Evolutionary conservation across 139 green algal species (phyloP), one percentile per base, ranked within the genome.

Genomic region (Microglena sp.): DNA sequence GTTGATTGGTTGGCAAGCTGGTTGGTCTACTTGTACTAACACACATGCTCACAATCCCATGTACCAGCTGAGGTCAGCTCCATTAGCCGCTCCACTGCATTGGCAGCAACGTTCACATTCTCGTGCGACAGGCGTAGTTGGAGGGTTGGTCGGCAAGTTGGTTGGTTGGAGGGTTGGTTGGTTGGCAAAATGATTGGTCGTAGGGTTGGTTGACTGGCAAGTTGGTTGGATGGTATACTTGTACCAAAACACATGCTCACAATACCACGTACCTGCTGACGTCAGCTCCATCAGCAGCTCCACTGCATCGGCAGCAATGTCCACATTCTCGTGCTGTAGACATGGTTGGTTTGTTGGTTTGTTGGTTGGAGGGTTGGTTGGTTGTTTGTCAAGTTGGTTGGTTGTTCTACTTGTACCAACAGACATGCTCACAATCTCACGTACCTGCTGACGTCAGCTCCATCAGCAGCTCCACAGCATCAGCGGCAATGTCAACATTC

Each of bases 281-380:
- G 91, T 97, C 30, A 99, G 77, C 64, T 97, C 89, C 54, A 70
- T 45, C 30, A 98, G 71, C 5, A 98, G 74, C 67, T 90, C 79
- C 5, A 95, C 61, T 0, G 77, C 79, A 61, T 87, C 86, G 4
- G 74, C 74, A 1, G 82, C 87, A 53, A 97, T 90, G 78, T 98
- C 93, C 2, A 66, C 79, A 76, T 99, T 99, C 54, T 99, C 92
- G 76, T 99, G 93, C 5, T 46, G 62, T n/a, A 99, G 73, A 44
- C 98, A 78, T 2, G 67, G n/a, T n/a, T n/a, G n/a, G n/a, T n/a
- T n/a, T n/a, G n/a, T n/a, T n/a, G n/a, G n/a, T n/a, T n/a, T n/a
- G n/a, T n/a, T n/a, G n/a, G n/a, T n/a, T n/a, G n/a, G n/a, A n/a
- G n/a, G n/a, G n/a, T n/a, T n/a, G n/a, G n/a, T n/a, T n/a, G n/a